These are phyloP conservation scores for Hymenoscyphus linearis DNA, from an alignment of 2,329 filamentous ascomycete species.

Conservation along the genomic window DNA sequence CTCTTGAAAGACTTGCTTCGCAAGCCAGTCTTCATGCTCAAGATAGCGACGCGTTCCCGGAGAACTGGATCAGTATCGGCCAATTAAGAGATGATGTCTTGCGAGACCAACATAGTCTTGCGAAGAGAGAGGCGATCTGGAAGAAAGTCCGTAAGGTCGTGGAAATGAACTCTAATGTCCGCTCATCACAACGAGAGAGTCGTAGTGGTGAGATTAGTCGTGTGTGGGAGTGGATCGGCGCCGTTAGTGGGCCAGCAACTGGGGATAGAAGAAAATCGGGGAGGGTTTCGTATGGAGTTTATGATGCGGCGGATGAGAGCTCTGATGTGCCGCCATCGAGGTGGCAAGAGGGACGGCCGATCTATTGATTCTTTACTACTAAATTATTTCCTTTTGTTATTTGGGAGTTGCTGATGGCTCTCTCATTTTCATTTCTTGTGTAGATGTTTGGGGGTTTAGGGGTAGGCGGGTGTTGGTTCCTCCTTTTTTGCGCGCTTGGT, in stretches of 20 bases:
- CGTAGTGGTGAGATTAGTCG: slow-evolving; percentile 59
- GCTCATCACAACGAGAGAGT: slow-evolving; percentile 65
- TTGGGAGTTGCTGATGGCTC: background rate
- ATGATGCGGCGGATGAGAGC: slow-evolving; percentile 25
- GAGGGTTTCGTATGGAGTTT: slow-evolving; percentile 35
- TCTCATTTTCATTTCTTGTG: background rate
- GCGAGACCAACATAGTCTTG: slow-evolving; percentile 70
- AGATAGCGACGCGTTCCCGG: slow-evolving; percentile 57
- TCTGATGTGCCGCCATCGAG: slow-evolving; percentile 21
- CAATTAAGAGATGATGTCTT: slow-evolving; percentile 90
- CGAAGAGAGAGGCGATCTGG: slow-evolving; percentile 78
- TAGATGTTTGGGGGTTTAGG: background rate
- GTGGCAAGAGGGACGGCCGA: slow-evolving; percentile 31
- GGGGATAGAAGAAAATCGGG: slow-evolving; percentile 42
- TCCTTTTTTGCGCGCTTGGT: background rate
- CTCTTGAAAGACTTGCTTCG: slow-evolving; percentile 73
- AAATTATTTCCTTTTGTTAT: background rate
- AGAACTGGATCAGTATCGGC: slow-evolving; percentile 78
- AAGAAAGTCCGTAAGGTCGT: slow-evolving; percentile 75
- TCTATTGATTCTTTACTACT: slow-evolving; percentile 25
- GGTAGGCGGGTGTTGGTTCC: background rate
- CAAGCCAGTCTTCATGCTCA: slow-evolving; percentile 76
- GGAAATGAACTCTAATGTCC: slow-evolving; percentile 89
- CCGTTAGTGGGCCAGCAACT: slow-evolving; percentile 36
- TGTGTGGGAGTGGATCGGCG: slow-evolving; percentile 67